Evolutionary conservation across 768 basidiomycete genomes (phyloP), one percentile per base, ranked within the genome.

Genomic region (Sporobolomyces phaffii): DNA sequence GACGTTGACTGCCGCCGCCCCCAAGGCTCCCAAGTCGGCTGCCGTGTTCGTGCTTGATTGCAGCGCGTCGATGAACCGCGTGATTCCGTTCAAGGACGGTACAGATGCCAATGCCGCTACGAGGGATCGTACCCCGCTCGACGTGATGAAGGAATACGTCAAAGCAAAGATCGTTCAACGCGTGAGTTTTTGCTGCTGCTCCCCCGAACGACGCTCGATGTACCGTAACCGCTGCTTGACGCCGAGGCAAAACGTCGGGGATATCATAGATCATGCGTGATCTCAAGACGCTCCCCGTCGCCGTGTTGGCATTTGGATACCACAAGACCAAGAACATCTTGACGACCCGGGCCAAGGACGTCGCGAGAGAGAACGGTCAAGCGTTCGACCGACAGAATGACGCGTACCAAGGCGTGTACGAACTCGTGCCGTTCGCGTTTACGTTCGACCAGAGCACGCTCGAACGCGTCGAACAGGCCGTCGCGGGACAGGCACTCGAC

Each of bases 211-310:
- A n/a, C n/a, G n/a, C n/a, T n/a, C n/a, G n/a, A n/a, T n/a, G n/a
- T n/a, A n/a, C n/a, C n/a, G n/a, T n/a, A n/a, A n/a, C n/a, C n/a
- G n/a, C n/a, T n/a, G n/a, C n/a, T n/a, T n/a, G n/a, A n/a, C n/a
- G n/a, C n/a, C n/a, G n/a, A n/a, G n/a, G n/a, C n/a, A n/a, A n/a
- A n/a, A n/a, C n/a, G n/a, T n/a, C n/a, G n/a, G n/a, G n/a, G n/a
- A n/a, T n/a, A n/a, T n/a, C 28, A 8, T 62, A 98, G 93, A 91
- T 97, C 71, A 91, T 86, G 75, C 85, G 88, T 71, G 89, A 87
- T 18, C 82, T 93, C 45, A 96, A 94, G 80, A 97, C 93, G 14
- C 93, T 94, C 75, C 86, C 90, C 75, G 90, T 91, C 75, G 90
- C 91, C n/a, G 84, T 97, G 33, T 82, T 96, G 51, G 78, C 87